Percentiles rank a stretch among this genome's conserved stretches.
phyloP scores from a whole-genome alignment of 345 rosid genomes.

The Eucalyptus erythrocorys region DNA sequence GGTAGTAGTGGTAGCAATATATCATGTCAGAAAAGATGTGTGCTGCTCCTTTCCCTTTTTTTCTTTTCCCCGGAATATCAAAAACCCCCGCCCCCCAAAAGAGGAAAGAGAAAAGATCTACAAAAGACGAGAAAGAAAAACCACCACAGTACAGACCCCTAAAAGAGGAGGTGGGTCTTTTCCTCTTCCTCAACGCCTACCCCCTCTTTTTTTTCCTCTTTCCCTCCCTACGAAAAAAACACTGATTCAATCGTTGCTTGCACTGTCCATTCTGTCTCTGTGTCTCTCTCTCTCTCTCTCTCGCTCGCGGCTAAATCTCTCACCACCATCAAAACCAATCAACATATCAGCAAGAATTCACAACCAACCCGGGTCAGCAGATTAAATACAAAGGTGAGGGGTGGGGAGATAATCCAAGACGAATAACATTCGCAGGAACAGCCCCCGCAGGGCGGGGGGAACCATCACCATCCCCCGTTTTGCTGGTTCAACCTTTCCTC shows the following conservation, averaged over 20 bases:
- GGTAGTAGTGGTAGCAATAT: slow-evolving; percentile 1
- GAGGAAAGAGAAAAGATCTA: neutral
- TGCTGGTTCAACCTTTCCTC: slow-evolving; percentile 2
- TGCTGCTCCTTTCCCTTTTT: neutral
- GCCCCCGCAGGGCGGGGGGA: neutral
- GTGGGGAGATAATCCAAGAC: neutral
- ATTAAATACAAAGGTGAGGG: slow-evolving; percentile 7
- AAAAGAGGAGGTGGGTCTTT: neutral
- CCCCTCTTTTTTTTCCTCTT: neutral
- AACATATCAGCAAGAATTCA: slow-evolving; percentile 6
- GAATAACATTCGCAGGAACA: neutral
- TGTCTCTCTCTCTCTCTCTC: neutral
- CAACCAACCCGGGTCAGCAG: neutral
- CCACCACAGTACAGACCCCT: neutral
- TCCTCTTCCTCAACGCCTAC: neutral
- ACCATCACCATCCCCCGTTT: neutral
- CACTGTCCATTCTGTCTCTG: neutral
- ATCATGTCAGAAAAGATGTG: neutral
- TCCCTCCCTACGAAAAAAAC: neutral
- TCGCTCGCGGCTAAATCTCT: neutral
- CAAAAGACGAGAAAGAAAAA: neutral
- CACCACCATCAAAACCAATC: slow-evolving; percentile 11
- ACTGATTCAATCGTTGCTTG: neutral
- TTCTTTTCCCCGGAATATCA: neutral
- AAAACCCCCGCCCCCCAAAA: neutral